These are phyloP conservation scores for Inosperma sp. DNA, from an alignment of 768 basidiomycete genomes.

Conservation along the genomic window DNA sequence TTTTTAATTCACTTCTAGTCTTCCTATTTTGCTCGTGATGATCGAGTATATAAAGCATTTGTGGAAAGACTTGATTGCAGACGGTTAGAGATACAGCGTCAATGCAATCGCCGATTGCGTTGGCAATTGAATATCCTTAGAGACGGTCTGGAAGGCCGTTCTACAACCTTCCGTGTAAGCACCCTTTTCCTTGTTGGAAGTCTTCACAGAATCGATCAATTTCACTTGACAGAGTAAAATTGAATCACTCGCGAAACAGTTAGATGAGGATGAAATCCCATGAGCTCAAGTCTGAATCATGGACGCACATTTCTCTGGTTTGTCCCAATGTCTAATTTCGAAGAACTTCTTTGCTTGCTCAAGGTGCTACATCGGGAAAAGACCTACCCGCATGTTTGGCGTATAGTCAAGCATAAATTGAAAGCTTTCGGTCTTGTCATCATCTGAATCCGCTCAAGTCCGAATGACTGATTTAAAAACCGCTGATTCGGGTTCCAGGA, in stretches of 20 bases:
- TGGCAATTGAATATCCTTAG: slow-evolving; percentile 67
- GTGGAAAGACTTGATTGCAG: slow-evolving; percentile 43
- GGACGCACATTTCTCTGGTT: background rate
- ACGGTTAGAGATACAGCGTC: slow-evolving; percentile 43
- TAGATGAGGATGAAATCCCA: slow-evolving; percentile 14
- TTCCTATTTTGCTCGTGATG: slow-evolving; percentile 93
- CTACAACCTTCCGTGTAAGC: slow-evolving; percentile 61
- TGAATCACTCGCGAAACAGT: slow-evolving; percentile 15
- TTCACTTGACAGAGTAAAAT: slow-evolving; percentile 61
- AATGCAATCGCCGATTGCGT: slow-evolving; percentile 53
- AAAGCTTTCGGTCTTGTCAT: slow-evolving; percentile 12
- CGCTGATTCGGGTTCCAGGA: background rate
- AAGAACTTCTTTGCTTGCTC: slow-evolving; percentile 50
- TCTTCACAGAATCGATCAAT: slow-evolving; percentile 10
- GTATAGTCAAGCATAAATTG: slow-evolving; percentile 75
- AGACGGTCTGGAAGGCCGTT: slow-evolving; percentile 61
- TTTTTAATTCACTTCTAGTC: too few relatives aligned
- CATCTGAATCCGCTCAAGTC: slow-evolving; percentile 2
- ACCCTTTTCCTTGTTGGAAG: slow-evolving; percentile 4
- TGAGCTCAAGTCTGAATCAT: background rate
- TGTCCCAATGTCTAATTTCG: slow-evolving; percentile 7
- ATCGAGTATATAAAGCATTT: slow-evolving; percentile 75
- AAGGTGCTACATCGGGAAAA: slow-evolving; percentile 72
- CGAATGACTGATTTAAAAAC: background rate
- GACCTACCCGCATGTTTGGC: slow-evolving; percentile 54